Conservation (phyloP, 345 rosid species). For the Linum lewisii region DNA sequence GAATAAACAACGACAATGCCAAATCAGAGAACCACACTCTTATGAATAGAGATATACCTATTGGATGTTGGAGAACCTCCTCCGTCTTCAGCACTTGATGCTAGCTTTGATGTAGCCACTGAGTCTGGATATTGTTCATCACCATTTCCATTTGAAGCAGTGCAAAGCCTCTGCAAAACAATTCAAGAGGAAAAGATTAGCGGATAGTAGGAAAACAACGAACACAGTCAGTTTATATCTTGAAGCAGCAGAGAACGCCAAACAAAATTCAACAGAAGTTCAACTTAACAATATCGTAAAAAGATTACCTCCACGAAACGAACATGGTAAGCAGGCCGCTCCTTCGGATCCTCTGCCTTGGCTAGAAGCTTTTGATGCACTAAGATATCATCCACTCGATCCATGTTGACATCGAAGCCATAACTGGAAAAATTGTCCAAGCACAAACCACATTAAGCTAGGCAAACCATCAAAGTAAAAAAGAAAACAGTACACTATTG, state of each 20-base stretch:
- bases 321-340: conserved; percentile 48
- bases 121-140: conserved; percentile 20
- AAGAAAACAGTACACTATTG: neutral
- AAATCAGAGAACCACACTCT: neutral
- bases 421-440: conserved; percentile 34
- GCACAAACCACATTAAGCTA: conserved; percentile 2
- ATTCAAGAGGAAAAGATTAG: conserved; percentile 7
- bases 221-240: neutral
- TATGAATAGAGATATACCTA: conserved; percentile 29
- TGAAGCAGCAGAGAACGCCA: neutral
- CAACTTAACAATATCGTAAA: neutral
- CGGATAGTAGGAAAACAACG: neutral
- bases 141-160: conserved; percentile 25
- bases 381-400: conserved; percentile 53
- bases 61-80: conserved; percentile 25
- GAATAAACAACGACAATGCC: conserved; percentile 1
- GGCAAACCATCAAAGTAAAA: neutral
- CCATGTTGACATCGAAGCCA: conserved; percentile 59
- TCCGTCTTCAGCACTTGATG: conserved; percentile 22
- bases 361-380: conserved; percentile 50
- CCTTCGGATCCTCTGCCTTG: conserved; percentile 48
- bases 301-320: conserved; percentile 52
- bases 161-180: conserved; percentile 29
- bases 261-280: no score
- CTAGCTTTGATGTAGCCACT: conserved; percentile 21